These are phyloP conservation scores for Debaryomyces fabryi DNA, from an alignment of 1,139 yeast species.

Conservation along the genomic window DNA sequence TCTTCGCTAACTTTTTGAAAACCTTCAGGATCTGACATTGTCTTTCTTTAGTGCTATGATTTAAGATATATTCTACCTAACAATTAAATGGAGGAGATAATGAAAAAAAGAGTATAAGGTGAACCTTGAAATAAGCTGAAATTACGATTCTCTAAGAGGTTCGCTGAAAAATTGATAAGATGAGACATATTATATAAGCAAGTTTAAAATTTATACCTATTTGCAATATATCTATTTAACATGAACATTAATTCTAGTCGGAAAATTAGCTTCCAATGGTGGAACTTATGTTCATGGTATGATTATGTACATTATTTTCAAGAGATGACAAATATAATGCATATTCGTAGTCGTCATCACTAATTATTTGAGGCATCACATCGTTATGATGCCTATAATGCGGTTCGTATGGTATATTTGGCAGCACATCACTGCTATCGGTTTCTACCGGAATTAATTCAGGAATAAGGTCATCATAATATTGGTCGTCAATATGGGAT, in stretches of 20 bases:
- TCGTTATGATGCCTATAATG: background rate
- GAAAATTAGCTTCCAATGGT: background rate
- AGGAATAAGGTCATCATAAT: conserved; percentile 39
- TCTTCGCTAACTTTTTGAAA: conserved; percentile 36
- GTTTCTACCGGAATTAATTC: conserved; percentile 22
- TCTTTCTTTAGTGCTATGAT: background rate
- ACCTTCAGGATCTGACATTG: conserved; percentile 31
- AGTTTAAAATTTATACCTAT: background rate
- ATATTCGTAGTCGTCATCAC: conserved; percentile 10
- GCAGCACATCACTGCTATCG: conserved; percentile 2
- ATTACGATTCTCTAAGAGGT: conserved; percentile 3
- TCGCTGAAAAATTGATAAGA: conserved; percentile 7
- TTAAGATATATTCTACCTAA: conserved; percentile 1
- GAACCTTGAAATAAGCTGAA: background rate
- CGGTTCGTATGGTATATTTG: background rate
- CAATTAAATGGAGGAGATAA: background rate
- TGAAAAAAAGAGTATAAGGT: background rate
- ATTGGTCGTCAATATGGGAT: conserved; percentile 41
- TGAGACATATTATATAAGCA: conserved; percentile 3
- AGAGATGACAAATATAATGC: conserved; percentile 14
- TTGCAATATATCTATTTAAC: background rate
- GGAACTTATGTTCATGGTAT: background rate
- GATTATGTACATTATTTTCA: conserved; percentile 6
- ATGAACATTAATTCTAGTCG: background rate
- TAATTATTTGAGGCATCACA: background rate